A percentile compares a stretch with the other conserved stretches of the same genome.
phyloP scores from a whole-genome alignment of 371 early-diverging fungal genomes.

The Mucor saturninus region DNA sequence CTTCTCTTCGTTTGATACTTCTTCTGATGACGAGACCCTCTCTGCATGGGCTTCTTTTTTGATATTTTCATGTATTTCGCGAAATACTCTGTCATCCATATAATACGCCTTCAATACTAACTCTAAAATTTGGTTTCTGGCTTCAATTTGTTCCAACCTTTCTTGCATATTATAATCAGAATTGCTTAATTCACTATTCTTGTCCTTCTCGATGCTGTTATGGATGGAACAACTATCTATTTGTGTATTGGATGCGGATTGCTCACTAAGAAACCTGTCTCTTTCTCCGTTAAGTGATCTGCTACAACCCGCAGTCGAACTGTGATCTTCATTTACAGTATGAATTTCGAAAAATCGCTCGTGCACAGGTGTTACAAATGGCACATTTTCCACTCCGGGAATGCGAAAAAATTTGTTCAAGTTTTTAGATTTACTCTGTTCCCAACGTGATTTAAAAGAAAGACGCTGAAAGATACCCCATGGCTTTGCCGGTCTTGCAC shows the following conservation, averaged over 20 bases:
- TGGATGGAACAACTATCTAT: not conserved
- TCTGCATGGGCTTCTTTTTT: no score
- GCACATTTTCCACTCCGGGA: slow-evolving; percentile 24
- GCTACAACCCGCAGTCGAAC: no score
- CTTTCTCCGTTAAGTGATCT: no score
- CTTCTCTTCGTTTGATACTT: no score
- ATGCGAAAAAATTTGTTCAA: slow-evolving; percentile 26
- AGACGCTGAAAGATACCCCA: slow-evolving; percentile 43
- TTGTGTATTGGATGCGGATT: not conserved
- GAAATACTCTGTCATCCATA: slow-evolving; percentile 31
- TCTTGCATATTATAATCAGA: not conserved
- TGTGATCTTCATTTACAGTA: slow-evolving; percentile 2
- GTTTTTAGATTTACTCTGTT: not conserved
- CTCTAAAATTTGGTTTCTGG: slow-evolving; percentile 25
- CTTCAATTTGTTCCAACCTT: slow-evolving; percentile 21
- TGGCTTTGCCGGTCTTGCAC: slow-evolving; percentile 39
- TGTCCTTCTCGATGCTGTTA: not conserved
- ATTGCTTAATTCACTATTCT: not conserved
- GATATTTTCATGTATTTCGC: not conserved
- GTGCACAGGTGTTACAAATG: slow-evolving; percentile 39
- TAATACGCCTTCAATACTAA: slow-evolving; percentile 24
- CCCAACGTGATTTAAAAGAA: slow-evolving; percentile 19
- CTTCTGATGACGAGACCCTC: no score
- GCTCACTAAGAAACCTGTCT: no score
- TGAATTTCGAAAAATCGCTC: slow-evolving; percentile 25